Base-by-base conservation (phyloP, 2,329 filamentous ascomycete species). In the Pseudogymnoascus sp. region DNA sequence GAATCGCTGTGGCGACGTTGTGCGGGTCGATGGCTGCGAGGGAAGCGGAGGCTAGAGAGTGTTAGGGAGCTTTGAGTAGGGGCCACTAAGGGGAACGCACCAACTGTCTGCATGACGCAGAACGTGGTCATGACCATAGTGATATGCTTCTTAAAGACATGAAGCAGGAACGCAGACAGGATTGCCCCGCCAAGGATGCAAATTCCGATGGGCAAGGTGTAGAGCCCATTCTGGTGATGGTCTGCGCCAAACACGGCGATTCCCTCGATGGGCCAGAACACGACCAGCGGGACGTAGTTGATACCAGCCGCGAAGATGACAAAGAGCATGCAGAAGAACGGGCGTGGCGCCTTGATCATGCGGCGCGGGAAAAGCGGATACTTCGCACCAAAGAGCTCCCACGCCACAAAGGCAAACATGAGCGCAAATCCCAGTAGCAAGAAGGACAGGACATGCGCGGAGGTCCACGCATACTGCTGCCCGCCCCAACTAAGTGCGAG, bases 231-330 rank as follows among this genome's bases (percentile, higher is more conserved):
- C 31, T 78, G 78, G n/a, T 85, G 71, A 0, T 84, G 84, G 65
- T 87, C 82, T 65, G 88, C 82, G 7, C 82, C 82, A 68, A 86
- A 87, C 10, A 87, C 80, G 66, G 86, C 86, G 75, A 82, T 85
- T 2, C 81, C 80, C 70, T 87, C 80, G 0, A 83, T 84, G 0
- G 84, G 84, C 84, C 84, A 87, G 70, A 87, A 84, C 68, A 82
- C 76, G 22, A 82, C 69, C 12, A 56, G 14, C 2, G 50, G 50
- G 10, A 56, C 38, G 7, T 38, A 43, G 59, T 60, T 38, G 5
- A 60, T 22, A 26, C 33, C 59, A n/a, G 68, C 62, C 69, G 69
- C 43, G 68, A 75, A 59, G 74, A 65, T 62, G 69, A 68, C 63
- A 72, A 74, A 3, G 60, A 56, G 50, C 50, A 56, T 56, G 6